Evolutionary conservation across 176 grass and related monocot species (phyloP).

Genomic region (Eragrostis nindensis): DNA sequence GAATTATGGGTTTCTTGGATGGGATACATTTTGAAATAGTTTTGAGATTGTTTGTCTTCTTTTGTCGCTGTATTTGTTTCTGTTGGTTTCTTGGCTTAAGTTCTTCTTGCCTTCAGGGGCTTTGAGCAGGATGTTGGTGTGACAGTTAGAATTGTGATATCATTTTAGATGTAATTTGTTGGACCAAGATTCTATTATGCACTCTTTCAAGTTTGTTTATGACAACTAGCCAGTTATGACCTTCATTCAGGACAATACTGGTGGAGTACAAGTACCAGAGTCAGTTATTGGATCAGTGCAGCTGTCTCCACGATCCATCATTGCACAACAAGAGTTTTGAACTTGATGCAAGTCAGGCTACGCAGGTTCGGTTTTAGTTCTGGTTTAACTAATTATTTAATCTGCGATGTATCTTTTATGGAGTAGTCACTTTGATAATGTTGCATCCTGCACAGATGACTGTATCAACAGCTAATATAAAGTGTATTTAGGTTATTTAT

Average conservation of each 20-base stretch:
- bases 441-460: slow-evolving; percentile 18
- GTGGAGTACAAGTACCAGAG: slow-evolving; percentile 62
- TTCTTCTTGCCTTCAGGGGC: background rate
- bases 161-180: background rate
- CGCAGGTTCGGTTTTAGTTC: slow-evolving; percentile 50
- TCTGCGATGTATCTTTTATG: slow-evolving; percentile 16
- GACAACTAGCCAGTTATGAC: background rate
- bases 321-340: slow-evolving; percentile 53
- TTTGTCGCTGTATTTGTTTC: background rate
- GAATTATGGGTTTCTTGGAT: background rate
- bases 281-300: slow-evolving; percentile 60
- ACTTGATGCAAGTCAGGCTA: slow-evolving; percentile 53
- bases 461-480: slow-evolving; percentile 18
- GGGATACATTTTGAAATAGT: background rate
- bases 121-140: slow-evolving; percentile 3
- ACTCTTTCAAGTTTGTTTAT: background rate
- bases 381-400: background rate
- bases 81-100: background rate
- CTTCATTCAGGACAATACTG: slow-evolving; percentile 56
- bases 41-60: background rate
- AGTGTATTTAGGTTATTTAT: slow-evolving; percentile 3
- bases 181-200: background rate
- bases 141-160: background rate
- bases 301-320: slow-evolving; percentile 58
- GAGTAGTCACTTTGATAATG: slow-evolving; percentile 17